Conservation (phyloP, 73 alveolate species). For the Blepharisma stoltei region DNA sequence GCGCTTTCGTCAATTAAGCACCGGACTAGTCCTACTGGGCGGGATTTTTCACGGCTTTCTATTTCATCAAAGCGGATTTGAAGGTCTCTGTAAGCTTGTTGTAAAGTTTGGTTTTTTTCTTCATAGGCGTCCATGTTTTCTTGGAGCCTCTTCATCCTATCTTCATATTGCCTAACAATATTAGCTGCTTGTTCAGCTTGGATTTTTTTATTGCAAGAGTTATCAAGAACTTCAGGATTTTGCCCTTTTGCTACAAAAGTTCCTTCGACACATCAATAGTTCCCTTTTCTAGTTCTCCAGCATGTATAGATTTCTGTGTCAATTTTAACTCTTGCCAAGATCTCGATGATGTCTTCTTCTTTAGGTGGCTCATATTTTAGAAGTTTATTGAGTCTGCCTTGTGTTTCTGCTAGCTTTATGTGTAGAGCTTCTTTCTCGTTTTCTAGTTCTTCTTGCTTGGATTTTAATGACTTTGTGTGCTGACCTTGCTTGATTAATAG, state of each 20-base stretch:
- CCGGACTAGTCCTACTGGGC: neutral
- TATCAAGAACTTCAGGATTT: constrained; percentile 6
- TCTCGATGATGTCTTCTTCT: neutral
- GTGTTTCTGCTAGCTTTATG: neutral
- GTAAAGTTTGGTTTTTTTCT: constrained; percentile 7
- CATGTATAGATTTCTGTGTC: neutral
- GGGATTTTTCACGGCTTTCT: neutral
- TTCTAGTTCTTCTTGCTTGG: neutral
- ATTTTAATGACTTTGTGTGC: neutral
- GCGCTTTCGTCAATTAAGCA: neutral
- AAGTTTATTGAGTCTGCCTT: neutral
- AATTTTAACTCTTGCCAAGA: constrained; percentile 2
- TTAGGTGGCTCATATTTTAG: constrained; percentile 12
- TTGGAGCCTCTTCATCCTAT: neutral
- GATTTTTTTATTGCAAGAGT: neutral
- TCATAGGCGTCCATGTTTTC: neutral
- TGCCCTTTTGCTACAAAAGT: neutral
- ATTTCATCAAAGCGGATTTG: neutral
- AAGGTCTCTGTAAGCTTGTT: neutral
- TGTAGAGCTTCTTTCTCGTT: neutral
- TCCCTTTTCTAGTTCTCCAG: neutral
- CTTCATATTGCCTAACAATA: neutral
- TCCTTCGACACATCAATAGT: neutral
- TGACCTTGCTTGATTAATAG: neutral
- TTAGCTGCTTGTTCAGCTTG: neutral